Evolutionary conservation across 2,329 filamentous ascomycete species (phyloP).

Genomic region (Trichophaea hybrida): DNA sequence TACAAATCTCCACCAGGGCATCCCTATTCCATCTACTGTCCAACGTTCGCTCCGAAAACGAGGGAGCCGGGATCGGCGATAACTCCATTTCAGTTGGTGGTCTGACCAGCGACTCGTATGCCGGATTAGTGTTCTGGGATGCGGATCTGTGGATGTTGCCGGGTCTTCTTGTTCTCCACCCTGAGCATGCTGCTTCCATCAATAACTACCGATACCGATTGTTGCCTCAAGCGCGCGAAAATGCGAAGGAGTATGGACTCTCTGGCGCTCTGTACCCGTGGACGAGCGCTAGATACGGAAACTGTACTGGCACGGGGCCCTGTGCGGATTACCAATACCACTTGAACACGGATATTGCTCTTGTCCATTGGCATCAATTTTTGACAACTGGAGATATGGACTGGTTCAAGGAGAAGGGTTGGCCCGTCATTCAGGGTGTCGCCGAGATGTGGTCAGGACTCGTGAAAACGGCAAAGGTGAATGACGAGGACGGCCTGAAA

Average conservation of each 20-base stretch:
- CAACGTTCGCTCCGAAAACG: conserved; percentile 34
- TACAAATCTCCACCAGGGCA: conserved; percentile 41
- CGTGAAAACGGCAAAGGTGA: conserved; percentile 29
- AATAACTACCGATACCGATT: conserved; percentile 48
- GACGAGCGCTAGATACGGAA: conserved; percentile 52
- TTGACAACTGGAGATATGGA: conserved; percentile 44
- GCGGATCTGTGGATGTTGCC: conserved; percentile 50
- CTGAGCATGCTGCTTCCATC: conserved; percentile 47
- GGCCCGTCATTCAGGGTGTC: conserved; percentile 26
- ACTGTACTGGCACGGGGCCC: conserved; percentile 49
- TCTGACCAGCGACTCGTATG: conserved; percentile 52
- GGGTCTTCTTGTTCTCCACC: conserved; percentile 49
- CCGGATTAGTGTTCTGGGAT: conserved; percentile 38
- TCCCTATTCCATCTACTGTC: conserved; percentile 45
- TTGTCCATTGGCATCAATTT: conserved; percentile 48
- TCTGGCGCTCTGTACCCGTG: conserved; percentile 50
- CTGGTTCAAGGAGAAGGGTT: conserved; percentile 38
- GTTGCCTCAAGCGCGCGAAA: conserved; percentile 45
- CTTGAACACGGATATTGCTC: conserved; percentile 53
- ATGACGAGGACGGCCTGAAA: conserved; percentile 21
- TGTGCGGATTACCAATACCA: conserved; percentile 63
- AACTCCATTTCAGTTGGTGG: conserved; percentile 56
- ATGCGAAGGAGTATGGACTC: conserved; percentile 46
- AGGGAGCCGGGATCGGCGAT: conserved; percentile 43
- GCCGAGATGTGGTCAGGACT: conserved; percentile 29